A percentile compares a stretch with the other conserved stretches of the same genome.
Conservation (phyloP, 2,329 filamentous ascomycete genomes). For the Talaromyces sp. region DNA sequence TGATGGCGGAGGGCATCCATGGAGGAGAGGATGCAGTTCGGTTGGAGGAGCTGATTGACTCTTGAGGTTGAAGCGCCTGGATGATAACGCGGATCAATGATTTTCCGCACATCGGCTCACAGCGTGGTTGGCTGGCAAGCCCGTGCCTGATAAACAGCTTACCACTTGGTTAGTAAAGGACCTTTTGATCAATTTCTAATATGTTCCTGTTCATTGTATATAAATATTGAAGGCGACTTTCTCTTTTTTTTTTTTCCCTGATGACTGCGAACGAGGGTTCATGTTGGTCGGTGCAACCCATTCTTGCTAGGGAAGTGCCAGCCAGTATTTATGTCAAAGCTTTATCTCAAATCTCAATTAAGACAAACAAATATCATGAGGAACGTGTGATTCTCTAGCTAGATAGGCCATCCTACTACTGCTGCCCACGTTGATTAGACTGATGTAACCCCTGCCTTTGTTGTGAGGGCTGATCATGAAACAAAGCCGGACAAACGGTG, state of each 20-base stretch:
- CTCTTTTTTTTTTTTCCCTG: not conserved
- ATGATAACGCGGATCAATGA: slow-evolving; percentile 29
- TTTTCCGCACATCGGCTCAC: slow-evolving; percentile 25
- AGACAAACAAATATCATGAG: not conserved
- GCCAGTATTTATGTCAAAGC: not conserved
- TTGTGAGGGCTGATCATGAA: not conserved
- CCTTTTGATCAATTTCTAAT: not conserved
- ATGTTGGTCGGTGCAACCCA: not conserved
- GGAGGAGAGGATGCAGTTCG: not conserved
- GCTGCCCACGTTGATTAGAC: not conserved
- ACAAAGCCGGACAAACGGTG: not conserved
- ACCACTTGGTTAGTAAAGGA: not conserved
- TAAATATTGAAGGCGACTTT: not conserved
- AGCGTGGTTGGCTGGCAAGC: not conserved
- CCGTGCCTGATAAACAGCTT: not conserved
- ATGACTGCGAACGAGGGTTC: not conserved
- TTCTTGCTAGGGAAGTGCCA: not conserved
- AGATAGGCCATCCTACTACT: too few species aligned
- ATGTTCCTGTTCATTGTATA: not conserved
- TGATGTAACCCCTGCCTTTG: not conserved
- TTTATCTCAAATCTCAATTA: not conserved
- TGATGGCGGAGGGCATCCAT: not conserved
- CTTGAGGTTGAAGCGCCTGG: slow-evolving; percentile 4
- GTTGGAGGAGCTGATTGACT: not conserved
- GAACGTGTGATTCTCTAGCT: not conserved